Evolutionary conservation across 768 basidiomycete genomes (phyloP).

Genomic region (Macrolepiota dolichaula): DNA sequence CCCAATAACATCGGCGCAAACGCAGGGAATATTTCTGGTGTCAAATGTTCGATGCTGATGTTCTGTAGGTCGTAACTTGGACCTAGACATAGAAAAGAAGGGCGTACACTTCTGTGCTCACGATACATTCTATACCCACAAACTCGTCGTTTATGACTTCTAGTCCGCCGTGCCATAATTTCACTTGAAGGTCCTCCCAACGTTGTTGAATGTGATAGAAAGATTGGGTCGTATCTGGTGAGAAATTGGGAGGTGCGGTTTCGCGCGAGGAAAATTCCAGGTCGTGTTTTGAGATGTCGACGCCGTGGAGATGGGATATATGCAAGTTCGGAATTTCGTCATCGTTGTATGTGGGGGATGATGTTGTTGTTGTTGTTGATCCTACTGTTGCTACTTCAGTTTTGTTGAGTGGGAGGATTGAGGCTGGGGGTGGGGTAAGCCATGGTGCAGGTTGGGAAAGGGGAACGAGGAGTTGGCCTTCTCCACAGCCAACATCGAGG

Average conservation of each 20-base stretch:
- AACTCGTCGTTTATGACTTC: constrained; percentile 66
- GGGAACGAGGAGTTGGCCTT: constrained; percentile 67
- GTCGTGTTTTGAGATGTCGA: constrained; percentile 58
- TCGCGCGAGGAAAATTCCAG: constrained; percentile 51
- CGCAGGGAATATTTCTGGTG: constrained; percentile 48
- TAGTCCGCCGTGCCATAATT: constrained; percentile 75
- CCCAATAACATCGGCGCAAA: constrained; percentile 76
- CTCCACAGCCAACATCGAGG: constrained; percentile 82
- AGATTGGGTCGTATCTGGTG: background rate
- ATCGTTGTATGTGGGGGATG: constrained; percentile 29
- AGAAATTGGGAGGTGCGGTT: constrained; percentile 36
- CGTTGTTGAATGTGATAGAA: constrained; percentile 34
- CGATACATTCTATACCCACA: constrained; percentile 64
- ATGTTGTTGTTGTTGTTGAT: no score
- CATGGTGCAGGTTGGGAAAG: constrained; percentile 77
- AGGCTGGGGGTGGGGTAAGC: constrained; percentile 42
- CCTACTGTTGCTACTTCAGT: constrained; percentile 11
- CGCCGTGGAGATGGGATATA: constrained; percentile 53
- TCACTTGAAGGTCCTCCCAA: constrained; percentile 67
- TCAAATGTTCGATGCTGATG: constrained; percentile 76
- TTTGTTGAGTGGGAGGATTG: constrained; percentile 27
- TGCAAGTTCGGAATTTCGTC: constrained; percentile 58
- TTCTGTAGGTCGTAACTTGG: background rate
- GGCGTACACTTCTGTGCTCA: constrained; percentile 73
- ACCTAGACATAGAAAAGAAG: constrained; percentile 7